Evolutionary conservation across 1,284 basidiomycete genomes (phyloP), one percentile per base, ranked within the genome.

Genomic region (Chalciporus piperatoides): DNA sequence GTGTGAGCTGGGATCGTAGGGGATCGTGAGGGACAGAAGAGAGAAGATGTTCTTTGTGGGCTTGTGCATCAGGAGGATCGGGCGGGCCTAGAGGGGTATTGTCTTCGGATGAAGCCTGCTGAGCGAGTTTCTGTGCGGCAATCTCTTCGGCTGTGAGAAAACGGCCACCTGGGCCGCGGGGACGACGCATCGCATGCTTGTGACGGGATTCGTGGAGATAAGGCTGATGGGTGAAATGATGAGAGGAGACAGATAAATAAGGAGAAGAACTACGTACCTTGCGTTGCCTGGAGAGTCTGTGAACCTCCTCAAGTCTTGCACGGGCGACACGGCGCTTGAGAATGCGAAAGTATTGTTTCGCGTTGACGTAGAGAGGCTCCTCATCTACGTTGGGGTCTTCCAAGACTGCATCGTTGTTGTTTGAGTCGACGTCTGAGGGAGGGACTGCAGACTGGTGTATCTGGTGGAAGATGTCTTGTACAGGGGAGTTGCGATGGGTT

Each of bases 141-240:
- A 95, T 94, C 71, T 97, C 93, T 23, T 94, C 92, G 35, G 93
- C 90, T 6, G 94, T 97, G 58, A 98, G 81, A 75, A 98, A 98
- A 27, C 96, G 84, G 17, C 96, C 96, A 24, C 97, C 96, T 33
- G 96, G 95, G 1, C 96, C 96, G 55, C 97, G 80, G 12, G 96
- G 96, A 30, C 96, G 82, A 38, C 94, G 86, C 85, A 98, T 97
- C 12, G 96, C 96, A 71, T 99, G 97, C 59, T 94, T 92, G 75
- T 99, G 96, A 40, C 96, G 84, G 21, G 92, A 96, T 68, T 98
- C 95, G 61, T 98, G 95, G 23, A 97, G 82, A 72, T 97, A 98
- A 1, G 95, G 95, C 92, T 97, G 54, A 37, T 21, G 6, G 46
- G 49, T 25, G 50, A 44, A 25, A 37, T 17, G n/a, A 32, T 54